Conservation (phyloP, 352 stramenopile species). For the Phytopythium aichiense region DNA sequence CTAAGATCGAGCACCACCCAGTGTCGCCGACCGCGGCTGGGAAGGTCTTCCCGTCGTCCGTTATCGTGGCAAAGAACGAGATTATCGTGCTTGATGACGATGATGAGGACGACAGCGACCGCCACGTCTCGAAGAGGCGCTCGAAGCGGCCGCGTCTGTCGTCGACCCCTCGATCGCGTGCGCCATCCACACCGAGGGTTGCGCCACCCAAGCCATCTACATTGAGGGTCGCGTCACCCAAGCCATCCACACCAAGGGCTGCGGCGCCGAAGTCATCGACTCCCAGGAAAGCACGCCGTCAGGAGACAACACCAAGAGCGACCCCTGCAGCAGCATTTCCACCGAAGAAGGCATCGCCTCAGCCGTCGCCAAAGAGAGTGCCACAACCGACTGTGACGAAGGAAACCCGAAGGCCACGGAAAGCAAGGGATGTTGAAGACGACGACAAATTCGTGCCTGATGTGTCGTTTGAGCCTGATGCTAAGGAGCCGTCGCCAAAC, state of each 20-base stretch:
- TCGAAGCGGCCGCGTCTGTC: neutral
- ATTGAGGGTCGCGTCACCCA: neutral
- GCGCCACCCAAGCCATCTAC: neutral
- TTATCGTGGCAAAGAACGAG: conserved; percentile 3
- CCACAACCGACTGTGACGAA: neutral
- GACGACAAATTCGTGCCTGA: neutral
- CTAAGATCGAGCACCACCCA: neutral
- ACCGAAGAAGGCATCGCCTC: neutral
- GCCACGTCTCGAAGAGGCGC: neutral
- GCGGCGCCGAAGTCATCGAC: neutral
- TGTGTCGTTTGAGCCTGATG: neutral
- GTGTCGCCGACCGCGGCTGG: neutral
- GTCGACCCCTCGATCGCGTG: neutral
- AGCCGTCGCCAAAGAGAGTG: neutral
- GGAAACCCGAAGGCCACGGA: neutral
- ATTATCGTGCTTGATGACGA: conserved; percentile 7
- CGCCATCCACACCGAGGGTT: neutral
- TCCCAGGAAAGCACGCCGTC: neutral
- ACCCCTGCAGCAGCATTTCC: neutral
- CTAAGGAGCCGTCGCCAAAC: neutral
- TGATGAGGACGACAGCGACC: conserved; percentile 1
- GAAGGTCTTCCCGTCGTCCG: neutral
- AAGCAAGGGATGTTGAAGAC: neutral
- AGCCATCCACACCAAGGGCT: neutral
- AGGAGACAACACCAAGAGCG: neutral